These are phyloP conservation scores for Cryptosporidium sp. DNA, from an alignment of 169 alveolate genomes.

Conservation along the genomic window DNA sequence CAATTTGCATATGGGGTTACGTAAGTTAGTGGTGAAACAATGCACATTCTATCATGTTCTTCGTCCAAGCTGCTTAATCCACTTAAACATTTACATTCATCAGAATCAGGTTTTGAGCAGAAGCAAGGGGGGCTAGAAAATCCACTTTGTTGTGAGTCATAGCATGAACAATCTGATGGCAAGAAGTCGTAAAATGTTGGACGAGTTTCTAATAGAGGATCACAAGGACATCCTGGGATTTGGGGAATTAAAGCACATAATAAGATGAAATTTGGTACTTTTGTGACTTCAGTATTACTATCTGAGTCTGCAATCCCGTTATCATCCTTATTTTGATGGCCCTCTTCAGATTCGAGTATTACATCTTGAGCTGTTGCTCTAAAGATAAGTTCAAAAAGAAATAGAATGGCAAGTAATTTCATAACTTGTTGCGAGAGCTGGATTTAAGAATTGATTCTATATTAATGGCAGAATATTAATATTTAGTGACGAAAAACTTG, in stretches of 20 bases:
- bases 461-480: background rate
- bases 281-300: background rate
- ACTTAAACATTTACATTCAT: conserved; percentile 66
- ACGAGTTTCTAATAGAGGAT: conserved; percentile 64
- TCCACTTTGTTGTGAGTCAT: conserved; percentile 74
- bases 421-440: conserved; percentile 2
- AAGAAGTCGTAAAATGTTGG: conserved; percentile 61
- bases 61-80: conserved; percentile 73
- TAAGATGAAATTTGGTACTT: conserved; percentile 64
- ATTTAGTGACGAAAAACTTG: background rate
- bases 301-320: conserved; percentile 52
- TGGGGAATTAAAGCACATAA: conserved; percentile 75
- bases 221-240: conserved; percentile 76
- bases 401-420: conserved; percentile 25
- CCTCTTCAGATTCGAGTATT: conserved; percentile 70
- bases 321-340: conserved; percentile 49
- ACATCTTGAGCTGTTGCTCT: conserved; percentile 55
- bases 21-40: conserved; percentile 69
- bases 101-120: conserved; percentile 63
- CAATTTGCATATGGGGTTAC: conserved; percentile 73
- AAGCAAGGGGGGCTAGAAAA: conserved; percentile 67
- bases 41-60: conserved; percentile 76
- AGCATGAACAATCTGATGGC: conserved; percentile 68
- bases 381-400: conserved; percentile 29
- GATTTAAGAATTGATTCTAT: background rate